Conservation (phyloP, 805 yeast species). For the Saitoella complicata region DNA sequence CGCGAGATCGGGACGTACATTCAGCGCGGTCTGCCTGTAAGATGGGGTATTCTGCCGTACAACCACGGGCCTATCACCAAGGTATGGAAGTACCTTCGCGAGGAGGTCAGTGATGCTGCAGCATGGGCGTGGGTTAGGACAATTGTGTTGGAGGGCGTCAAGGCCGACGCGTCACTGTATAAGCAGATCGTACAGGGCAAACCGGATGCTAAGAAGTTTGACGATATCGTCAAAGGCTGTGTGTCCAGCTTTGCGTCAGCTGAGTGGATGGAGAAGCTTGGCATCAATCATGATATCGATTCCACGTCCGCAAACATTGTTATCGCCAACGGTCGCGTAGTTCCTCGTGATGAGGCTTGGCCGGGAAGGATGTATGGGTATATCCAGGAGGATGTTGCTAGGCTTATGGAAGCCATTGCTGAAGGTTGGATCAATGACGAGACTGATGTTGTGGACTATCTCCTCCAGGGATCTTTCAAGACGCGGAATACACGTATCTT, state of each 20-base stretch:
- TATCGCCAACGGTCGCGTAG: conserved; percentile 59
- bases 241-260: too few species aligned
- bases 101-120: background rate
- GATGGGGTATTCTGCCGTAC: conserved; percentile 56
- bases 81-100: background rate
- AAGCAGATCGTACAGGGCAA: too few species aligned
- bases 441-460: conserved; percentile 21
- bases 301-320: conserved; percentile 25
- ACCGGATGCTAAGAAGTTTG: too few species aligned
- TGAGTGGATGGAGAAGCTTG: too few species aligned
- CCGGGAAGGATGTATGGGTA: conserved; percentile 16
- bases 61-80: background rate
- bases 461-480: conserved; percentile 28
- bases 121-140: background rate
- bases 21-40: conserved; percentile 49
- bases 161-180: background rate
- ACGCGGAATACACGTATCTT: conserved; percentile 35
- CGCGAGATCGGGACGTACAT: conserved; percentile 18
- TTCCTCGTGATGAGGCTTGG: conserved; percentile 29
- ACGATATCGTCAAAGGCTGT: too few species aligned
- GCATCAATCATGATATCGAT: too few species aligned
- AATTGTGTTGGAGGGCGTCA: background rate
- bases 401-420: conserved; percentile 16
- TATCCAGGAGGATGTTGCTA: conserved; percentile 34
- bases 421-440: conserved; percentile 16